Base-by-base conservation (phyloP, 1,284 basidiomycete species). In the Moniliella sp. region DNA sequence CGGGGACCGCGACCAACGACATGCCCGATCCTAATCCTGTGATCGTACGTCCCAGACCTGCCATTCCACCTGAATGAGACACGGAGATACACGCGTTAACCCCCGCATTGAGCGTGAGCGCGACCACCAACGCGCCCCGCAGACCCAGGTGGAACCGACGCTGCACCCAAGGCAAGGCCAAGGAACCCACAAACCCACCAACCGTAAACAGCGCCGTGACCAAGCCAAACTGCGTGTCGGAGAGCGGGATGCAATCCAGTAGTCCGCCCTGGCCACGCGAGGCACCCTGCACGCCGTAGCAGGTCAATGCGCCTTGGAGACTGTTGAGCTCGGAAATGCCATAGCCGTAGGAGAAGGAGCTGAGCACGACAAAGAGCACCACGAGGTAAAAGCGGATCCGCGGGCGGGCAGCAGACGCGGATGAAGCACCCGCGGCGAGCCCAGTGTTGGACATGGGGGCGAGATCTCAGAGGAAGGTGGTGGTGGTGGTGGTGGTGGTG, bases 171-270 rank as follows among this genome's bases (percentile, higher is more conserved):
- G 76, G 75, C n/a, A 76, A 74, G 11, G 66, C 60, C 12, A 77
- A 55, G 45, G 76, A 79, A 9, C 82, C 82, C 3, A 75, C 35
- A 9, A 91, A 69, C 21, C 84, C 84, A 4, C 84, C 84, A n/a
- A 80, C 49, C 1, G 81, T 86, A 61, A 83, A 86, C 18, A 78
- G 64, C 15, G 82, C 69, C 0, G 83, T 91, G 27, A 84, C 69
- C 18, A 75, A 57, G 11, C 77, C 77, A 64, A 86, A 88, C 11
- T 46, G 41, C 16, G 34, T 30, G 12, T 49, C 43, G 9, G 35
- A 40, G 9, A 46, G 34, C 5, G 38, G 34, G 11, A 49, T 42
- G 32, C 46, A 44, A 25, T 23, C 21, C 7, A 7, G 7, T n/a
- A n/a, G n/a, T n/a, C 21, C 21, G 8, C 8, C 8, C 21, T 7